Evolutionary conservation across 208 protist species (phyloP).

Genomic region (Novymonas esmeraldas): DNA sequence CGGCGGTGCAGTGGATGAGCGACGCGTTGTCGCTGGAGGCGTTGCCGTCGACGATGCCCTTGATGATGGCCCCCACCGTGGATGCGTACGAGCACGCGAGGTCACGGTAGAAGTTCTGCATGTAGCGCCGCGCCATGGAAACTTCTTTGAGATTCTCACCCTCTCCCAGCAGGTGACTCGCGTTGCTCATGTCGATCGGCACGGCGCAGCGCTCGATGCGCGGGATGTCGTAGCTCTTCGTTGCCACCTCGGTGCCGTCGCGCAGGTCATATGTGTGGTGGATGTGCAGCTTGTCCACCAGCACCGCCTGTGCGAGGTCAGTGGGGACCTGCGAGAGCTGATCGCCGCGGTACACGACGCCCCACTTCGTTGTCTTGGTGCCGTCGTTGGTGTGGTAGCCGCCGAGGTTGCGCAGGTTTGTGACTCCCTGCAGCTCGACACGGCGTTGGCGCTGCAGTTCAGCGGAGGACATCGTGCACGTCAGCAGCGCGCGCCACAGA

Average conservation of each 20-base stretch:
- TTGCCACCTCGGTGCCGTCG: slow-evolving; percentile 17
- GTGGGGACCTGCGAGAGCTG: slow-evolving; percentile 34
- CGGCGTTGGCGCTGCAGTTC: slow-evolving; percentile 29
- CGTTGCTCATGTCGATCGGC: slow-evolving; percentile 28
- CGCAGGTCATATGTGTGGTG: slow-evolving; percentile 43
- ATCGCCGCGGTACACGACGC: slow-evolving; percentile 47
- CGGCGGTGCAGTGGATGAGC: slow-evolving; percentile 55
- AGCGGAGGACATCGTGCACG: not conserved
- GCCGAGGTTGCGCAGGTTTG: slow-evolving; percentile 52
- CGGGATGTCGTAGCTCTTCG: slow-evolving; percentile 34
- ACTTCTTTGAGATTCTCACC: slow-evolving; percentile 28
- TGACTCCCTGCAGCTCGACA: slow-evolving; percentile 34
- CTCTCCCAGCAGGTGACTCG: slow-evolving; percentile 9
- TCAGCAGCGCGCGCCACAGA: too few species aligned
- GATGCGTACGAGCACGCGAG: slow-evolving; percentile 14
- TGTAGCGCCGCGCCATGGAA: slow-evolving; percentile 14
- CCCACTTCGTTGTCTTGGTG: slow-evolving; percentile 40
- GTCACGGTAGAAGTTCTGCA: slow-evolving; percentile 27
- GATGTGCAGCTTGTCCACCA: slow-evolving; percentile 44
- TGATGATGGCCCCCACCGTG: slow-evolving; percentile 31
- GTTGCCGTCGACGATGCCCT: slow-evolving; percentile 23
- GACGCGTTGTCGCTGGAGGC: slow-evolving; percentile 25
- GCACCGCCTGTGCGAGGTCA: slow-evolving; percentile 23
- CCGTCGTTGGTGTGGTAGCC: slow-evolving; percentile 36
- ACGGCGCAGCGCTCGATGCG: slow-evolving; percentile 20